Evolutionary conservation across 2,329 filamentous ascomycete genomes (phyloP).

Genomic region (Pseudodiploospora longispora): DNA sequence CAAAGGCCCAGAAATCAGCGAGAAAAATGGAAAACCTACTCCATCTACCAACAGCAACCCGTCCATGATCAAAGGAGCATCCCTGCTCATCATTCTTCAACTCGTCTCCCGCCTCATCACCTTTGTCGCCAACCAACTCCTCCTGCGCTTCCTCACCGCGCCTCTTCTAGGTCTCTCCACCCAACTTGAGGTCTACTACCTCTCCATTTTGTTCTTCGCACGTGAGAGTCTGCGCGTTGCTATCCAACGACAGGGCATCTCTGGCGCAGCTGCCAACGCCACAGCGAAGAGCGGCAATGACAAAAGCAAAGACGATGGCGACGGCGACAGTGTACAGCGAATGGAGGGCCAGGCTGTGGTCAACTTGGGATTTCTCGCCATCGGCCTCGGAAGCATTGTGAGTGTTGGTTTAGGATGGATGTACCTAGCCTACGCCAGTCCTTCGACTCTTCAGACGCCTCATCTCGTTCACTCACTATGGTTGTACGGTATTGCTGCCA

Average conservation of each 20-base stretch:
- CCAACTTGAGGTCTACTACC: conserved; percentile 87
- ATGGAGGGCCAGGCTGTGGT: conserved; percentile 64
- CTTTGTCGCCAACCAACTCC: conserved; percentile 83
- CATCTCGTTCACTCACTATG: conserved; percentile 49
- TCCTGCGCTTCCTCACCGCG: conserved; percentile 82
- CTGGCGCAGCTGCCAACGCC: conserved; percentile 3
- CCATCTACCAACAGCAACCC: conserved; percentile 4
- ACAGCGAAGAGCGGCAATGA: conserved; percentile 6
- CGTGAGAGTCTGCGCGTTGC: conserved; percentile 88
- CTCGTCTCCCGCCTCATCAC: conserved; percentile 80
- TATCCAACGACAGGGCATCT: conserved; percentile 62
- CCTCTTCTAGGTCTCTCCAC: conserved; percentile 76
- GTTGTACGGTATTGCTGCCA: conserved; percentile 48
- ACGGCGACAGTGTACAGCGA: conserved; percentile 11
- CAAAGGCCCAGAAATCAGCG: too few relatives aligned
- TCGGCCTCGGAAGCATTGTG: conserved; percentile 59
- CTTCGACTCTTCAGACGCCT: conserved; percentile 47
- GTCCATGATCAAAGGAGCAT: conserved; percentile 59
- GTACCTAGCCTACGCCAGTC: conserved; percentile 51
- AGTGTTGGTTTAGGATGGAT: conserved; percentile 56
- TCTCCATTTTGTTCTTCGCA: conserved; percentile 90
- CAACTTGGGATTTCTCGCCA: conserved; percentile 78
- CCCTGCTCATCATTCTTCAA: conserved; percentile 81
- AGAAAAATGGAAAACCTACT: too few relatives aligned
- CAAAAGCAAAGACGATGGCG: conserved; percentile 7